Base-by-base conservation (phyloP, 1,139 yeast species). In the Taphrina wiesneri region DNA sequence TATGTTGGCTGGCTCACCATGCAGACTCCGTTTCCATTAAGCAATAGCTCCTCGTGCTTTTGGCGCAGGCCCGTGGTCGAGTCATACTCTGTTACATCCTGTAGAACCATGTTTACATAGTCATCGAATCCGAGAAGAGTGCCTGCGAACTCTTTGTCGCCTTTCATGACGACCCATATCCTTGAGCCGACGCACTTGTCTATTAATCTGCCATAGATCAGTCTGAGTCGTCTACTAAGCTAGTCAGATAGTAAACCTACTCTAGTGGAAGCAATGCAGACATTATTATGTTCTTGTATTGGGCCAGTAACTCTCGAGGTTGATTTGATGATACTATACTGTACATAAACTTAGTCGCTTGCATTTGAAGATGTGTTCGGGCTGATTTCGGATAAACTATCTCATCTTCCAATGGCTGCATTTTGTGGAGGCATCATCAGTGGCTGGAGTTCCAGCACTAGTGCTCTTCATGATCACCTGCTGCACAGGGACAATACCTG, bases 51-150 rank as follows among this genome's bases (percentile, higher is more conserved):
- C 74, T 83, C 82, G 71, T 83, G 82, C 65, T 78, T 78, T 67
- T 76, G 79, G 66, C 77, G 78, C 62, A 73, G 76, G 54, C 81
- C 82, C 25, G 79, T 79, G 28, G 19, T 54, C 9, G 51, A n/a
- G 23, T 70, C 72, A 70, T 77, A 77, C 75, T 91, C 98, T 7
- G 83, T 82, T 41, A 89, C 97, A 72, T 90, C 86, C 73, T 88
- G 88, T 69, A 92, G 82, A 11, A 93, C 96, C 80, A 92, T 87
- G 71, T 74, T 93, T 69, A 93, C 98, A 73, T 87, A 92, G 76
- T 93, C 98, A 76, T 93, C 99, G 76, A 93, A 92, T 0, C 98
- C 99, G 30, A 88, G 84, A 64, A 93, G 80, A 9, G 86, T 89
- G 1, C 99, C 99, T 28, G 84, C 83, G 76, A 91, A 93, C 75